Percentiles rank a stretch among this genome's conserved stretches.
Evolutionary conservation across 495 filamentous ascomycete genomes (phyloP).

Genomic region (Viridothelium virens): DNA sequence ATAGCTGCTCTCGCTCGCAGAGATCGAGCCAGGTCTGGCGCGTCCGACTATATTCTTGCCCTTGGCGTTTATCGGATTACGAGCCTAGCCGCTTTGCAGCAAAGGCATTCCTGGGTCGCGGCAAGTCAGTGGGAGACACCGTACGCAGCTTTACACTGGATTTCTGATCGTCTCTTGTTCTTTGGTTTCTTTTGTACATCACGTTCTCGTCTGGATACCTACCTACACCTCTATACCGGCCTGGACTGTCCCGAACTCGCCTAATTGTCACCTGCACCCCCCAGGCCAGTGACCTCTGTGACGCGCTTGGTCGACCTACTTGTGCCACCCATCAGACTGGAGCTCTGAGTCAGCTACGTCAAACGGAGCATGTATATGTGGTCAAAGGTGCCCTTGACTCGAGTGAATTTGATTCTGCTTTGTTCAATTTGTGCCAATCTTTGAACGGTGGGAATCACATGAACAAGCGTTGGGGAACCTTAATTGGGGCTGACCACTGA

Average conservation of each 20-base stretch:
- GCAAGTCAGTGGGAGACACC: background rate
- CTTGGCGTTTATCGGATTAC: background rate
- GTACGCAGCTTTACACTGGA: background rate
- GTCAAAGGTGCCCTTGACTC: background rate
- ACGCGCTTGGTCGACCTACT: background rate
- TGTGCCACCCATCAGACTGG: background rate
- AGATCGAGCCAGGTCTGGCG: background rate
- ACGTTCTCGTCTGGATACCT: background rate
- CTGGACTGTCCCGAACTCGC: background rate
- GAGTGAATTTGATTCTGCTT: background rate
- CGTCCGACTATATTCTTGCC: background rate
- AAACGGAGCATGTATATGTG: background rate
- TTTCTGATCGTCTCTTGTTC: background rate
- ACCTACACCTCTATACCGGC: background rate
- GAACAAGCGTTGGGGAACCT: background rate
- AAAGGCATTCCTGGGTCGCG: background rate
- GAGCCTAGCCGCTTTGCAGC: slow-evolving; percentile 7
- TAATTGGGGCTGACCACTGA: background rate
- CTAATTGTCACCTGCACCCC: no score
- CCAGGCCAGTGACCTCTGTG: background rate
- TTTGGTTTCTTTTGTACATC: slow-evolving; percentile 2
- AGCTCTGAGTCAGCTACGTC: background rate
- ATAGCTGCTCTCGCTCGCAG: background rate
- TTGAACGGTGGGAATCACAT: background rate
- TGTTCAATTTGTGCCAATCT: background rate